Conservation (phyloP, 2,329 filamentous ascomycete genomes). For the Akanthomyces muscarius region DNA sequence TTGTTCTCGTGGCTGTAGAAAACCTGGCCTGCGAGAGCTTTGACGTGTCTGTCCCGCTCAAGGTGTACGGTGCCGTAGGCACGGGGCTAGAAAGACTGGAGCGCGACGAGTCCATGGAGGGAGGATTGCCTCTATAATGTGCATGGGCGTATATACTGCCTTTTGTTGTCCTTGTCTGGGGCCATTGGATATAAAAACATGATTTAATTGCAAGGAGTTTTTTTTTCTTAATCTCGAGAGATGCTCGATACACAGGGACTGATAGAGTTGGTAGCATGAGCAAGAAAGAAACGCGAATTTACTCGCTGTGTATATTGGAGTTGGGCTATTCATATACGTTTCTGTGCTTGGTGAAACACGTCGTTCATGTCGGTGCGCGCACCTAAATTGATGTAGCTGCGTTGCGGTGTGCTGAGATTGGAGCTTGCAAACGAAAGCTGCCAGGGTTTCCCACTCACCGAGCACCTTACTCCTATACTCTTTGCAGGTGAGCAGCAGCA, state of each 20-base stretch:
- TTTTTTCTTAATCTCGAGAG: neutral
- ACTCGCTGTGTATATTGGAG: neutral
- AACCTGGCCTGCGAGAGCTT: slow-evolving; percentile 82
- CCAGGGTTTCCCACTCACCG: no score
- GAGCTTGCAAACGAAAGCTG: no score
- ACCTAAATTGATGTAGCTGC: no score
- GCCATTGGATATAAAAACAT: slow-evolving; percentile 13
- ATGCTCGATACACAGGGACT: neutral
- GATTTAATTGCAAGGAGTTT: slow-evolving; percentile 2
- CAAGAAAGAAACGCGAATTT: neutral
- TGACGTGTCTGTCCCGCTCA: slow-evolving; percentile 79
- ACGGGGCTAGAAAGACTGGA: slow-evolving; percentile 54
- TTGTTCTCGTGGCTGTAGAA: slow-evolving; percentile 72
- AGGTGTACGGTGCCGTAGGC: slow-evolving; percentile 67
- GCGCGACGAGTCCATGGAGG: slow-evolving; percentile 50
- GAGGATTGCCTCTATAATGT: slow-evolving; percentile 38
- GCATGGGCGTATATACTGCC: neutral
- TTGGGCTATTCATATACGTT: neutral
- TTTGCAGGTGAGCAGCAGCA: no score
- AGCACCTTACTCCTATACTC: no score
- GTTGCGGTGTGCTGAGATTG: no score
- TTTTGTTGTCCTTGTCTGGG: neutral
- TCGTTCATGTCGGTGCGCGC: no score
- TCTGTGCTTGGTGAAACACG: no score
- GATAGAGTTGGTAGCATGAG: neutral